These are phyloP conservation scores for Picochlorum sp. DNA, from an alignment of 139 green algal genomes.

Conservation along the genomic window DNA sequence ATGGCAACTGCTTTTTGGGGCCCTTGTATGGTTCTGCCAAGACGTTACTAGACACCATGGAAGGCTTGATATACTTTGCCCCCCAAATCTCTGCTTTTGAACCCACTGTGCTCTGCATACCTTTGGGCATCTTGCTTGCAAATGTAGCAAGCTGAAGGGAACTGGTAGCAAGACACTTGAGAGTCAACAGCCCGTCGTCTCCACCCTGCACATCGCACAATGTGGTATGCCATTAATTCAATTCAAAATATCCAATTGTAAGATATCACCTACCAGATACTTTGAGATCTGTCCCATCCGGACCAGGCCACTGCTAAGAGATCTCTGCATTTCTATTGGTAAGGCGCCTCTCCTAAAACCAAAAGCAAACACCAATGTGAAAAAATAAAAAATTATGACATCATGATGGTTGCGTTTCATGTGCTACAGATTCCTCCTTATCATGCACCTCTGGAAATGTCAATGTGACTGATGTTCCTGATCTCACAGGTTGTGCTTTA, in stretches of 20 bases:
- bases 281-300: too few relatives aligned
- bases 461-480: background rate
- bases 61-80: background rate
- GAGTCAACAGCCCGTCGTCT: too few relatives aligned
- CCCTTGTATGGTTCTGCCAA: conserved; percentile 43
- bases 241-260: too few relatives aligned
- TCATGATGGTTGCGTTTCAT: background rate
- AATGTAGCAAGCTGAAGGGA: background rate
- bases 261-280: too few relatives aligned
- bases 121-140: background rate
- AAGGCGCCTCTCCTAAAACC: too few relatives aligned
- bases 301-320: too few relatives aligned
- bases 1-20: conserved; percentile 10
- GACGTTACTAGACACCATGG: conserved; percentile 30
- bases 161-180: background rate
- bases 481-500: background rate
- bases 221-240: too few relatives aligned
- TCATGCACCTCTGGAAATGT: background rate
- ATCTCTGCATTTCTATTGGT: too few relatives aligned
- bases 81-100: conserved; percentile 4
- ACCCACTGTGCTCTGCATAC: background rate
- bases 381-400: too few relatives aligned
- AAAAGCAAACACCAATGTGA: too few relatives aligned
- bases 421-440: background rate
- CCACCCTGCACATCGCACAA: too few relatives aligned